These are phyloP conservation scores for Cymbopogon flexuosus DNA, from an alignment of 202 grass and related monocot genomes.

Conservation along the genomic window DNA sequence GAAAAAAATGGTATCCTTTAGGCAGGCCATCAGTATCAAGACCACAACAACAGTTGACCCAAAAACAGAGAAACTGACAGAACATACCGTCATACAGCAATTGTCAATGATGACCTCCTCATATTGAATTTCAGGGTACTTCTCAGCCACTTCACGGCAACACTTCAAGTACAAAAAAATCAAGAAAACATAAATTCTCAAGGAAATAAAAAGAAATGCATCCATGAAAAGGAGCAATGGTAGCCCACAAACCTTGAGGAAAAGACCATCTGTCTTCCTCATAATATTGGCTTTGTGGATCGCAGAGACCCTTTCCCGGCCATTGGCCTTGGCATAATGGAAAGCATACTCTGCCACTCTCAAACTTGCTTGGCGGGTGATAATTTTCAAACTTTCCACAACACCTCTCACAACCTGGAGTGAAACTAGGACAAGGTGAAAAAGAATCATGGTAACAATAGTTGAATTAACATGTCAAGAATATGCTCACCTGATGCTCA, in stretches of 20 bases:
- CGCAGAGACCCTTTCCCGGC: constrained; percentile 78
- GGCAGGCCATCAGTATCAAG: background rate
- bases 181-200: constrained; percentile 8
- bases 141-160: constrained; percentile 93
- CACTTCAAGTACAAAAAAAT: constrained; percentile 50
- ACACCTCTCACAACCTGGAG: constrained; percentile 90
- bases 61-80: background rate
- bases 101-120: constrained; percentile 99
- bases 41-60: background rate
- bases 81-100: constrained; percentile 92
- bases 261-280: constrained; percentile 96
- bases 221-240: background rate
- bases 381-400: constrained; percentile 98
- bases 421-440: constrained; percentile 11
- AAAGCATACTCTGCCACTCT: constrained; percentile 99
- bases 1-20: background rate
- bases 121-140: constrained; percentile 85
- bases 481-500: constrained; percentile 78
- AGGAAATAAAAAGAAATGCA: constrained; percentile 11
- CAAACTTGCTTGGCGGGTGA: constrained; percentile 94
- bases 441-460: constrained; percentile 17
- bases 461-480: constrained; percentile 3
- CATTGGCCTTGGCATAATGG: constrained; percentile 83
- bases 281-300: constrained; percentile 99
- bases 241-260: constrained; percentile 69